Conservation (phyloP, 2,329 filamentous ascomycete species). For the Aspergillus uvarum region DNA sequence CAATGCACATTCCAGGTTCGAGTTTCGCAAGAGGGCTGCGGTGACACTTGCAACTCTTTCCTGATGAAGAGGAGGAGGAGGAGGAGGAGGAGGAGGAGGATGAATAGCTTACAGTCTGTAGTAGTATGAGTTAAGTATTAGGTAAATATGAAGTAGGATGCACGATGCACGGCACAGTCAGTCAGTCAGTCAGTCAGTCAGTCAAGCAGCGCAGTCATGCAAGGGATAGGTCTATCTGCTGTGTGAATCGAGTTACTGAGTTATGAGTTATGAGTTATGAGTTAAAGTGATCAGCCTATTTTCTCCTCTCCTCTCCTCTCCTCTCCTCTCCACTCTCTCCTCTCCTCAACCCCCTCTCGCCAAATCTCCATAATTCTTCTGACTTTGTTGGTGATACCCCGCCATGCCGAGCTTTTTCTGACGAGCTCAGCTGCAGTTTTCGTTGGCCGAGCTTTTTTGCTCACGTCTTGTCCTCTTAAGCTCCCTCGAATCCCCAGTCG, state of each 20-base stretch:
- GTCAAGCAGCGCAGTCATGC: neutral
- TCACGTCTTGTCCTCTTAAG: neutral
- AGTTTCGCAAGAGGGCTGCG: neutral
- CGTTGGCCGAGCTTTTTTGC: neutral
- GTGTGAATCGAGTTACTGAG: neutral
- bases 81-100: neutral
- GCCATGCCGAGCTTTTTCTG: slow-evolving; percentile 15
- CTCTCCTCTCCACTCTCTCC: too few relatives aligned
- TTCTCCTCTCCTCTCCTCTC: too few relatives aligned
- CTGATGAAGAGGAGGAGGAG: too few relatives aligned
- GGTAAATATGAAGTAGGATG: too few relatives aligned
- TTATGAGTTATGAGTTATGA: neutral
- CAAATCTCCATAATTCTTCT: neutral
- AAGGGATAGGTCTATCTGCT: slow-evolving; percentile 8
- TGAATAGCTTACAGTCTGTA: too few relatives aligned
- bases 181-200: too few relatives aligned
- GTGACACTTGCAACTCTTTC: neutral
- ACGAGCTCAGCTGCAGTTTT: neutral
- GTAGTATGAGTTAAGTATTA: too few relatives aligned
- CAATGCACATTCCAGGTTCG: neutral
- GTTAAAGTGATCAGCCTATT: slow-evolving; percentile 2
- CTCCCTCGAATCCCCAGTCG: neutral
- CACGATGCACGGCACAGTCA: too few relatives aligned
- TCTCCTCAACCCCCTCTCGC: neutral
- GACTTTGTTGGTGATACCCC: slow-evolving; percentile 9